Evolutionary conservation across 129 eudicot species (phyloP).

Genomic region (Helianthus tuberosus): DNA sequence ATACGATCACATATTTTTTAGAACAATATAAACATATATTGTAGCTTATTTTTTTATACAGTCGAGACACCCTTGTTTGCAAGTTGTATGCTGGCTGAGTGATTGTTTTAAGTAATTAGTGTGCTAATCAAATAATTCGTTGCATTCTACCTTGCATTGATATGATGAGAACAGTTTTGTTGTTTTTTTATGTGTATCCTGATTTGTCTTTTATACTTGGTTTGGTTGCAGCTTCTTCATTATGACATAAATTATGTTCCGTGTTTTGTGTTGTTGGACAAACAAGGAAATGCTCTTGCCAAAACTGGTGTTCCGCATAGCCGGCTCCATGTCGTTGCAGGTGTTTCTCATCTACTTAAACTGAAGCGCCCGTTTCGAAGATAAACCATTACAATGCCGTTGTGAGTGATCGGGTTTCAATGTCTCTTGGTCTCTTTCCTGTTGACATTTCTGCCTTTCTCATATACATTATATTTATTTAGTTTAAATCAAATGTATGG

Average conservation of each 20-base stretch:
- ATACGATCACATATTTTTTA: too few species aligned
- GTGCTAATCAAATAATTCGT: neutral
- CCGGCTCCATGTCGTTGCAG: constrained; percentile 89
- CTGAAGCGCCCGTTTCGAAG: constrained; percentile 44
- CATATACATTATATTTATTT: neutral
- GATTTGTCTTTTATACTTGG: neutral
- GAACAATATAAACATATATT: too few species aligned
- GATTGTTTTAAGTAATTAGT: neutral
- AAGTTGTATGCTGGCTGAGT: too few species aligned
- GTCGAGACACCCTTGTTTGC: too few species aligned
- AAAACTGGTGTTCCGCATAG: constrained; percentile 90
- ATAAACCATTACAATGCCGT: constrained; percentile 4
- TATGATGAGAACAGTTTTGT: neutral
- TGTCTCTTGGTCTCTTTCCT: neutral
- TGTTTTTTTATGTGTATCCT: neutral
- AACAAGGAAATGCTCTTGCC: constrained; percentile 81
- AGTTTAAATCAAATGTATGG: constrained; percentile 9
- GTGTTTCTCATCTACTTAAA: constrained; percentile 89
- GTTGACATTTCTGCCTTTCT: neutral
- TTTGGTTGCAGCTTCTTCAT: constrained; percentile 72
- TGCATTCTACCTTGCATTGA: neutral
- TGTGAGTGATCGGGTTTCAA: neutral
- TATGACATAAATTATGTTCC: constrained; percentile 96
- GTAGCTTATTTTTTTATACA: too few species aligned
- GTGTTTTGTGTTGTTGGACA: constrained; percentile 85